Evolutionary conservation across 257 asterid genomes (phyloP), one percentile per base, ranked within the genome.

Genomic region (Plantago major): DNA sequence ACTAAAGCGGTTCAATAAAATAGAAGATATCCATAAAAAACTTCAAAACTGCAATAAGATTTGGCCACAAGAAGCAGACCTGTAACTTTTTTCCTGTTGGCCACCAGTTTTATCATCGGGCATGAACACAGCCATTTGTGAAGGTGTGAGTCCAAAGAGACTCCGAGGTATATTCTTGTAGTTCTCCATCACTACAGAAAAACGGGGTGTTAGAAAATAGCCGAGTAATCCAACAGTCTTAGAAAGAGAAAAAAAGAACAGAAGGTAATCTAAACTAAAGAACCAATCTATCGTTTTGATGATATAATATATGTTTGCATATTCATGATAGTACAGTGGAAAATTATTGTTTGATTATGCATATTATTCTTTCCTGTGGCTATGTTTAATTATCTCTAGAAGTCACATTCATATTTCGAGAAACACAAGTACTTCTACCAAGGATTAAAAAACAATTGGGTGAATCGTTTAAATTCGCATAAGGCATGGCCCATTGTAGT

Each of bases 111-210:
- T 95, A 13, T n/a, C n/a, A n/a, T n/a, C n/a, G n/a, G 86, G 86
- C 95, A 87, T 81, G 88, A 93, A 93, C 96, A 89, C 84, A 68
- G 87, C 88, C 95, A 93, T 79, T 79, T 89, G 95, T 28, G 94
- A 74, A 50, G 99, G 91, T 65, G 84, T 18, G 71, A 92, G 99
- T 56, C 97, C 99, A 46, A 84, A 92, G 22, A 92, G 89, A 79
- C 77, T 73, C 74, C 77, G 89, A 63, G 97, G 99, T 10, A 80
- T 72, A 62, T 76, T 84, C 73, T 84, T 84, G 82, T 72, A 92
- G 72, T 92, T 92, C 28, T 81, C 88, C 89, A 83, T 84, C 84
- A 89, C 97, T 92, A 49, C 74, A 70, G 37, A 56, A 62, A 70
- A 48, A 72, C 44, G 19, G 45, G 28, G 48, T 53, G 47, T 54